Conservation (phyloP, 1,284 basidiomycete genomes). For the Cystobasidiaceae sp. region DNA sequence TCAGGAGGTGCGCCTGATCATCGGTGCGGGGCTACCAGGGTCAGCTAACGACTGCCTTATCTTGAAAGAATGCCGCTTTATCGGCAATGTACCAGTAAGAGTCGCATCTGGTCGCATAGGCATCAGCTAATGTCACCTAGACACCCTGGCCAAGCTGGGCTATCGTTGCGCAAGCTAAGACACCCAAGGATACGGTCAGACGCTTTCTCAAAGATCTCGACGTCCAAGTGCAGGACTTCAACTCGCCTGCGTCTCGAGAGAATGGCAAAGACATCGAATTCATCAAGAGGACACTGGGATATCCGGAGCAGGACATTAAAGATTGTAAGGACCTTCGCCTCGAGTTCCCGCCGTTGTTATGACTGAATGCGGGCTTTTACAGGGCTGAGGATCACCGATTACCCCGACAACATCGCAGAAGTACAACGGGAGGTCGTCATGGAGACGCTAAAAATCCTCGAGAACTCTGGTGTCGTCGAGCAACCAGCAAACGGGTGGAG, state of each 20-base stretch:
- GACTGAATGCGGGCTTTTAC: conserved; percentile 38
- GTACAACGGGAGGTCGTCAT: conserved; percentile 61
- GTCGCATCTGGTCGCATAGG: not conserved
- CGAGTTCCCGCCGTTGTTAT: not conserved
- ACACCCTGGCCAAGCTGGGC: conserved; percentile 98
- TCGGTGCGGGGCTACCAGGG: too few species aligned
- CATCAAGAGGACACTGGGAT: conserved; percentile 71
- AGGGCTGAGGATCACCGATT: conserved; percentile 74
- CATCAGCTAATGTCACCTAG: not conserved
- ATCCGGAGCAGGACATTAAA: conserved; percentile 69
- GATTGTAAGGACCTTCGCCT: conserved; percentile 46
- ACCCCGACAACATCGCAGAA: conserved; percentile 61
- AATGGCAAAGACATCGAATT: conserved; percentile 61
- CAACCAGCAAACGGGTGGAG: conserved; percentile 58
- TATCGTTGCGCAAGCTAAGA: conserved; percentile 70
- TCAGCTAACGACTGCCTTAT: not conserved
- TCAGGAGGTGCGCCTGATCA: conserved; percentile 6
- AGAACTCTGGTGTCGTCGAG: conserved; percentile 68
- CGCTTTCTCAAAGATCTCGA: conserved; percentile 64
- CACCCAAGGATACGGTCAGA: conserved; percentile 54
- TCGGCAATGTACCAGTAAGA: conserved; percentile 66
- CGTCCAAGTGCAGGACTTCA: conserved; percentile 62
- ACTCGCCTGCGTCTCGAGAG: conserved; percentile 59
- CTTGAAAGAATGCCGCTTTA: conserved; percentile 52
- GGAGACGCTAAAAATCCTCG: conserved; percentile 66